Base-by-base conservation (phyloP, 1,284 basidiomycete genomes). In the Volvariella surrecta region DNA sequence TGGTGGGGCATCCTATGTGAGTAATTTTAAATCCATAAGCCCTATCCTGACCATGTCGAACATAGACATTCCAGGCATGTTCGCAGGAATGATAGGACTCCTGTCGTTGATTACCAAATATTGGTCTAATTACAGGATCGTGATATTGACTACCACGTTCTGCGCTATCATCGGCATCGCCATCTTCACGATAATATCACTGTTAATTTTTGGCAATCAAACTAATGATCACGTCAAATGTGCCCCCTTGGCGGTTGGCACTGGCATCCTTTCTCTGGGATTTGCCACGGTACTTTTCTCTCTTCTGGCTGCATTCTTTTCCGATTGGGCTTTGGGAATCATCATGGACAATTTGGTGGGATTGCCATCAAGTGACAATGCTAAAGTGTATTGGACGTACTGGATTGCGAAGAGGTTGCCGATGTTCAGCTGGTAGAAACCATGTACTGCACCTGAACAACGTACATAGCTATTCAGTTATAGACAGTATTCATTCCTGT, bases 261-360 rank as follows among this genome's bases (percentile, higher is more conserved):
- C 24, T 6, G 24, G 24, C 11, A 11, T 11, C 24, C 6, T 6
- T 6, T 28, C 24, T 28, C 11, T 28, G 24, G 11, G 6, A 6
- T 6, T 28, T 6, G 24, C 6, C 6, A 28, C 18, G 7, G n/a
- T 35, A 19, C 8, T 39, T 18, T 50, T 50, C 42, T 48, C 44
- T 21, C 18, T 50, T 39, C 44, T 50, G 11, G 46, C 46, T 11
- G 49, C 47, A 15, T 50, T 50, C 24, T 50, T 45, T 31, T 44
- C 40, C 17, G 49, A 50, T 39, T 48, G 46, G 49, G 49, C 43
- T 13, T 32, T 50, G 31, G 49, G 49, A 13, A 45, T 50, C 44
- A 48, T 50, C 46, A 48, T 46, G 16, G 35, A 44, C 15, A 50
- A 50, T 37, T 24, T 50, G 13, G 21, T 44, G 18, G 49, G 49